Evolutionary conservation across 2,329 filamentous ascomycete genomes (phyloP).

Genomic region (Hymenoscyphus albidus): DNA sequence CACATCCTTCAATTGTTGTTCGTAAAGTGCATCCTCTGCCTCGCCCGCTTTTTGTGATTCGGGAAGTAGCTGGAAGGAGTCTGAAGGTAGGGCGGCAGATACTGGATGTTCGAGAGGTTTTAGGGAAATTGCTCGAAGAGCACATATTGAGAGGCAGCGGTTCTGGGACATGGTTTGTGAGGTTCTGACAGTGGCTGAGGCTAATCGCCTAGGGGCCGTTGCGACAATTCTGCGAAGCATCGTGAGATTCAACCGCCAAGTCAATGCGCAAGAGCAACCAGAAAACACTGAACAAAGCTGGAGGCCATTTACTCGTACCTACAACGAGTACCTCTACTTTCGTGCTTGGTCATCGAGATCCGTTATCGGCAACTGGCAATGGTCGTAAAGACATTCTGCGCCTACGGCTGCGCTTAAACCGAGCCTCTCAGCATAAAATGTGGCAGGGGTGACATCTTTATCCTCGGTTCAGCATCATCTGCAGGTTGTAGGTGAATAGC

Average conservation of each 20-base stretch:
- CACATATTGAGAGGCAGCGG: slow-evolving; percentile 25
- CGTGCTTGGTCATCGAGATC: slow-evolving; percentile 11
- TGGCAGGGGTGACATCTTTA: neutral
- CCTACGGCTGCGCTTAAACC: slow-evolving; percentile 5
- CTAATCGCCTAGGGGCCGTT: slow-evolving; percentile 18
- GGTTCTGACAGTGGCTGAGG: slow-evolving; percentile 2
- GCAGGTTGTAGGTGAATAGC: neutral
- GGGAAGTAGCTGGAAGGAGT: slow-evolving; percentile 81
- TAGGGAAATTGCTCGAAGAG: slow-evolving; percentile 26
- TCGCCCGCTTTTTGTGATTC: slow-evolving; percentile 72
- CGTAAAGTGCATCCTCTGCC: slow-evolving; percentile 81
- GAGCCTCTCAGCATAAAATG: slow-evolving; percentile 14
- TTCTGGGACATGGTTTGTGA: slow-evolving; percentile 13
- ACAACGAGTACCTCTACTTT: neutral
- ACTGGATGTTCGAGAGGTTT: slow-evolving; percentile 30
- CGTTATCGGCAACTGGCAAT: slow-evolving; percentile 19
- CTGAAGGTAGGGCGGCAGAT: slow-evolving; percentile 43
- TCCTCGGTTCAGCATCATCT: neutral
- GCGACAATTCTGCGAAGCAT: slow-evolving; percentile 33
- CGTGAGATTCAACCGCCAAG: slow-evolving; percentile 13
- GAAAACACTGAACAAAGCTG: slow-evolving; percentile 1
- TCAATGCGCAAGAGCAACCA: slow-evolving; percentile 1
- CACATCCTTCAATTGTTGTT: slow-evolving; percentile 79
- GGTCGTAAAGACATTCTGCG: slow-evolving; percentile 7
- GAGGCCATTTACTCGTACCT: neutral